These are phyloP conservation scores for Glonium stellatum DNA, from an alignment of 495 filamentous ascomycete genomes.

Conservation along the genomic window DNA sequence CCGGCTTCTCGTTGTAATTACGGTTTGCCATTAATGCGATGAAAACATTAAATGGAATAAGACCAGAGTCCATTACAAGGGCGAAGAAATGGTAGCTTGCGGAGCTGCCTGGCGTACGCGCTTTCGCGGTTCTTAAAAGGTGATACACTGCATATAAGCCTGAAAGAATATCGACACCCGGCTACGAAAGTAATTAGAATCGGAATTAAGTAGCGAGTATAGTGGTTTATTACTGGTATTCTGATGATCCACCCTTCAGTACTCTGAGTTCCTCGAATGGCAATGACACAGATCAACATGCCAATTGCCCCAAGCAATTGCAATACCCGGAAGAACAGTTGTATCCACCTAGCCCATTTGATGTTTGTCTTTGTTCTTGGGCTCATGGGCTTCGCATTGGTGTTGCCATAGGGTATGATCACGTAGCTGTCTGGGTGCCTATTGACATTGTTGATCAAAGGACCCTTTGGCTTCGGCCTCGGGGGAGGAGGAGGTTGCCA, in stretches of 20 bases:
- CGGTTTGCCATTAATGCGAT: constrained; percentile 52
- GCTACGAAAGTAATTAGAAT: constrained; percentile 39
- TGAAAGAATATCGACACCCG: constrained; percentile 62
- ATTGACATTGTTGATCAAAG: constrained; percentile 68
- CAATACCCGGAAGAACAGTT: constrained; percentile 57
- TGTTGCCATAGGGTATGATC: constrained; percentile 45
- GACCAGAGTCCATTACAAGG: constrained; percentile 57
- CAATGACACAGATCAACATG: constrained; percentile 63
- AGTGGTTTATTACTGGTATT: constrained; percentile 52
- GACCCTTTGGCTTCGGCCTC: constrained; percentile 61
- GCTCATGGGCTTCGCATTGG: constrained; percentile 59
- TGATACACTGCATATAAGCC: constrained; percentile 73
- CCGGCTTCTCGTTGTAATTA: constrained; percentile 42
- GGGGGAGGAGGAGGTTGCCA: constrained; percentile 47
- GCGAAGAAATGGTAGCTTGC: constrained; percentile 82
- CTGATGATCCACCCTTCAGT: constrained; percentile 68
- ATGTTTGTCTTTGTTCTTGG: constrained; percentile 60
- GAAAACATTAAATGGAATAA: constrained; percentile 73
- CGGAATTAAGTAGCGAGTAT: not conserved
- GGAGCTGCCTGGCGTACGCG: constrained; percentile 65
- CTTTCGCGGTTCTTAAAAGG: constrained; percentile 57
- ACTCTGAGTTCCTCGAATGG: constrained; percentile 56
- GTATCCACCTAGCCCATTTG: constrained; percentile 54
- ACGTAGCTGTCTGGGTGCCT: constrained; percentile 65
- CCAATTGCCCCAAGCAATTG: constrained; percentile 63